Evolutionary conservation across 2,329 filamentous ascomycete species (phyloP).

Genomic region (Penicillium sp.): DNA sequence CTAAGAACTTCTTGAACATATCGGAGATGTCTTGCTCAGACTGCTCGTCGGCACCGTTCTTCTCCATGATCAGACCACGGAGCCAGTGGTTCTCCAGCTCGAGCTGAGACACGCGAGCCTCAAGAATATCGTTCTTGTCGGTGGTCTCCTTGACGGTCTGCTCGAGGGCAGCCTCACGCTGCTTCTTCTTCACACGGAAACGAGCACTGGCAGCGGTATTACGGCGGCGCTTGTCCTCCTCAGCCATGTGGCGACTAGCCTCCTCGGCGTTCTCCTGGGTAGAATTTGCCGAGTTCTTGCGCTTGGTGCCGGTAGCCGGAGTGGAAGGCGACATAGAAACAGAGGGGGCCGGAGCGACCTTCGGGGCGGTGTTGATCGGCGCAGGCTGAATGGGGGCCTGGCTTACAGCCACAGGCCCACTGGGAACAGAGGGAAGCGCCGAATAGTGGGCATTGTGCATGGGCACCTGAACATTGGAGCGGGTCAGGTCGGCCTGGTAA

Average conservation of each 20-base stretch:
- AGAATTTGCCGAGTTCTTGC: constrained; percentile 38
- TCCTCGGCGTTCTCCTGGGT: constrained; percentile 61
- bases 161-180: constrained; percentile 82
- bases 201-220: constrained; percentile 89
- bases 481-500: constrained; percentile 31
- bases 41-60: constrained; percentile 54
- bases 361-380: constrained; percentile 11
- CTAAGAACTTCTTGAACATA: constrained; percentile 43
- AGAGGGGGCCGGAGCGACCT: constrained; percentile 19
- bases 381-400: constrained; percentile 19
- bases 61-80: constrained; percentile 76
- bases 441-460: constrained; percentile 27
- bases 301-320: constrained; percentile 31
- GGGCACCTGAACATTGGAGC: constrained; percentile 25
- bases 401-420: constrained; percentile 15
- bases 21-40: constrained; percentile 47
- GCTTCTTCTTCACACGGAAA: constrained; percentile 95
- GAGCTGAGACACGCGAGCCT: constrained; percentile 70
- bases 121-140: constrained; percentile 73
- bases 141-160: constrained; percentile 77
- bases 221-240: constrained; percentile 86
- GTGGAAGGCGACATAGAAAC: constrained; percentile 13
- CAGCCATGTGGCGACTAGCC: constrained; percentile 69
- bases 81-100: constrained; percentile 81
- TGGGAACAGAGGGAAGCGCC: constrained; percentile 21